These are phyloP conservation scores for Malus asiatica DNA, from an alignment of 306 rosid genomes.

Conservation along the genomic window DNA sequence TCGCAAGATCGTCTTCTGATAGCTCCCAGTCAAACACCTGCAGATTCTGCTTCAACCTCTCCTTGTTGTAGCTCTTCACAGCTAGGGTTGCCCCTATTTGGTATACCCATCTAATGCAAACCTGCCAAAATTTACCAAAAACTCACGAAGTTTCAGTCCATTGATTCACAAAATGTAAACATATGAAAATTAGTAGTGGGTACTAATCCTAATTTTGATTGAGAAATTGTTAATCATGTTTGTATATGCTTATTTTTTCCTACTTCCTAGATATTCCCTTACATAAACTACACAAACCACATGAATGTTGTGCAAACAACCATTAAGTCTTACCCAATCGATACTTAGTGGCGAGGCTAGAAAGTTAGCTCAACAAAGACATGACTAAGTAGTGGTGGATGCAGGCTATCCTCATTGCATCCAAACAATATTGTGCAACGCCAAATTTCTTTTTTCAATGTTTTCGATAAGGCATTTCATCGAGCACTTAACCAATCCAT, in stretches of 20 bases:
- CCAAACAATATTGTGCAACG: no score
- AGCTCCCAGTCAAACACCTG: conserved; percentile 47
- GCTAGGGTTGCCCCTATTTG: conserved; percentile 32
- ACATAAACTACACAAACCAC: no score
- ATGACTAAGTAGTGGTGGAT: no score
- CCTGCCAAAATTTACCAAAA: conserved; percentile 11
- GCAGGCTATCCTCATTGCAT: no score
- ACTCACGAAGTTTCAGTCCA: neutral
- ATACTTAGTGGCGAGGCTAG: no score
- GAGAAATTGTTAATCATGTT: neutral
- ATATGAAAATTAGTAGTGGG: neutral
- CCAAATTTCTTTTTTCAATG: no score
- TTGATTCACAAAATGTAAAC: neutral
- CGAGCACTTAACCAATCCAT: no score
- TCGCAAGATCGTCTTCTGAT: conserved; percentile 23
- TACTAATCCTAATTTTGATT: neutral
- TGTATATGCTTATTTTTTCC: neutral
- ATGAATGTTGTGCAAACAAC: no score
- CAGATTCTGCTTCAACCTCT: conserved; percentile 41
- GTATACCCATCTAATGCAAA: conserved; percentile 41
- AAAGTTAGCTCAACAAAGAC: no score
- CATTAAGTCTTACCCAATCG: no score
- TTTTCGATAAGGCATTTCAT: no score
- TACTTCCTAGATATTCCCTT: neutral
- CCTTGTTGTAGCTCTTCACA: conserved; percentile 46